These are phyloP conservation scores for Fusarium albosuccineum DNA, from an alignment of 2,329 filamentous ascomycete species.

Conservation along the genomic window DNA sequence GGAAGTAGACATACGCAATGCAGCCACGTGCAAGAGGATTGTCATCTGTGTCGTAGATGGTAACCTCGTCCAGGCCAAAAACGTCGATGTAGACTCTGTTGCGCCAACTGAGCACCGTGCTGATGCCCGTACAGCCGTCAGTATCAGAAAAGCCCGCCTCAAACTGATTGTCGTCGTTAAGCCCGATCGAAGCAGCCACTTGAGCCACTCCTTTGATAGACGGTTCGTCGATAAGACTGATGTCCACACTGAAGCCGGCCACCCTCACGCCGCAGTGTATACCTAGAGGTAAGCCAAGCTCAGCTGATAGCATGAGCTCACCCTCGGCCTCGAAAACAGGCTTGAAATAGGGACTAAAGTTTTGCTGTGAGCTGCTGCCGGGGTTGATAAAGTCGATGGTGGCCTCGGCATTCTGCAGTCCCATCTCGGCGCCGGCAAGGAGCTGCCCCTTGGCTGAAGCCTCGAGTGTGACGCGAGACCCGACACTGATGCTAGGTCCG, in stretches of 20 bases:
- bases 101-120: slow-evolving; percentile 46
- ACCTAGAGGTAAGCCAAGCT: slow-evolving; percentile 47
- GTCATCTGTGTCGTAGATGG: background rate
- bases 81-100: slow-evolving; percentile 42
- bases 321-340: slow-evolving; percentile 48
- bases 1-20: background rate
- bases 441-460: slow-evolving; percentile 44
- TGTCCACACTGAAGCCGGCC: background rate
- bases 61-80: slow-evolving; percentile 41
- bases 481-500: background rate
- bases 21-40: slow-evolving; percentile 1
- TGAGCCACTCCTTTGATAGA: slow-evolving; percentile 1
- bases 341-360: slow-evolving; percentile 48
- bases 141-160: slow-evolving; percentile 35
- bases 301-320: slow-evolving; percentile 42
- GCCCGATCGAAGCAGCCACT: background rate
- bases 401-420: slow-evolving; percentile 42
- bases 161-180: slow-evolving; percentile 15
- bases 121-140: slow-evolving; percentile 46
- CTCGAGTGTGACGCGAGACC: slow-evolving; percentile 25
- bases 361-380: slow-evolving; percentile 30
- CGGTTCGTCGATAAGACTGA: slow-evolving; percentile 1
- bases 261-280: slow-evolving; percentile 31
- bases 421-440: slow-evolving; percentile 49
- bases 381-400: slow-evolving; percentile 44